These are phyloP conservation scores for Ogataea minuta DNA, from an alignment of 805 yeast species.

Conservation along the genomic window DNA sequence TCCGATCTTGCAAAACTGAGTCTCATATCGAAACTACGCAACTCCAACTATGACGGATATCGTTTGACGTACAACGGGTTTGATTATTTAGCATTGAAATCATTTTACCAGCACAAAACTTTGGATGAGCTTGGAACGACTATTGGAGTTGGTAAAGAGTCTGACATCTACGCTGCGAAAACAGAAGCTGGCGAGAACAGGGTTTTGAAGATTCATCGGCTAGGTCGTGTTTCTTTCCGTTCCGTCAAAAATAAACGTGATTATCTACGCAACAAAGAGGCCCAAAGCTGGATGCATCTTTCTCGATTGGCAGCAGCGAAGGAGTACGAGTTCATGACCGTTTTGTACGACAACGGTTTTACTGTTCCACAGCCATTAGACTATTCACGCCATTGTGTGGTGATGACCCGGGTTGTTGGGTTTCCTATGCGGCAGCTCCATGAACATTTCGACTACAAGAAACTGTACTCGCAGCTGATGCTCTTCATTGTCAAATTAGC, in stretches of 20 bases:
- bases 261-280: conserved; percentile 70
- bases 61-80: conserved; percentile 84
- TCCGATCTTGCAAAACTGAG: conserved; percentile 85
- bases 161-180: conserved; percentile 85
- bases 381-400: conserved; percentile 83
- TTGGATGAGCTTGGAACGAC: conserved; percentile 78
- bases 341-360: conserved; percentile 72
- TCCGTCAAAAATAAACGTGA: conserved; percentile 94
- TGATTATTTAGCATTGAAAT: conserved; percentile 86
- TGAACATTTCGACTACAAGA: conserved; percentile 65
- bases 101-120: conserved; percentile 72
- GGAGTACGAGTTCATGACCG: conserved; percentile 85
- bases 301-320: conserved; percentile 89
- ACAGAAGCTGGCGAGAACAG: conserved; percentile 60
- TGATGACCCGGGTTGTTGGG: conserved; percentile 92
- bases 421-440: conserved; percentile 81
- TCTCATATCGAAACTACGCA: conserved; percentile 72
- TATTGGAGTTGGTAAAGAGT: conserved; percentile 97
- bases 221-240: conserved; percentile 91
- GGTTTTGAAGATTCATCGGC: conserved; percentile 85
- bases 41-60: conserved; percentile 95
- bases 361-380: conserved; percentile 88
- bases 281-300: conserved; percentile 89
- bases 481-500: conserved; percentile 79
- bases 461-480: conserved; percentile 84